Percentiles rank a stretch among this genome's conserved stretches.
These are phyloP conservation scores for Amphibolis antarctica DNA, from an alignment of 106 monocot genomes.

Conservation along the genomic window DNA sequence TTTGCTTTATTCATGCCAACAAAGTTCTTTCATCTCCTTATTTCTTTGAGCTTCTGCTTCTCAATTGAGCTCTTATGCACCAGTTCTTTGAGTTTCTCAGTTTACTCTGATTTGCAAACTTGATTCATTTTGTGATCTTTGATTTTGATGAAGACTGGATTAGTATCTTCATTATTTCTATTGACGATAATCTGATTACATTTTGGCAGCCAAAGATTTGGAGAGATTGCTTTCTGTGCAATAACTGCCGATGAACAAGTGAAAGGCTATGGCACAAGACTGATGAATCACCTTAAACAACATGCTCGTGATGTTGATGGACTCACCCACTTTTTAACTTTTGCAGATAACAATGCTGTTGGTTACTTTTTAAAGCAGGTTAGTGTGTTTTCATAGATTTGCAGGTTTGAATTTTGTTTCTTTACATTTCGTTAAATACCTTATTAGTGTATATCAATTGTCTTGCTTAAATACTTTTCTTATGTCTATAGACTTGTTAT, in stretches of 20 bases:
- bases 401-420: too few species aligned
- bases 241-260: slow-evolving; percentile 99
- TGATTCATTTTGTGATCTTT: neutral
- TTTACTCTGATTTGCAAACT: too few species aligned
- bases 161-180: neutral
- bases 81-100: too few species aligned
- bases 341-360: slow-evolving; percentile 99
- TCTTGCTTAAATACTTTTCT: too few species aligned
- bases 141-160: neutral
- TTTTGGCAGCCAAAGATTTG: slow-evolving; percentile 79
- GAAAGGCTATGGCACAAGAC: slow-evolving; percentile 94
- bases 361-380: slow-evolving; percentile 98
- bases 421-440: too few species aligned
- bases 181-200: neutral
- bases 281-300: slow-evolving; percentile 99
- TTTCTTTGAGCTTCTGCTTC: too few species aligned
- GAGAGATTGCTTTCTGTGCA: slow-evolving; percentile 99
- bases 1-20: too few species aligned
- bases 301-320: slow-evolving; percentile 99
- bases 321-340: slow-evolving; percentile 91
- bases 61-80: too few species aligned
- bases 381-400: neutral
- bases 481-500: too few species aligned
- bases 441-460: too few species aligned
- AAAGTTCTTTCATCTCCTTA: too few species aligned